Evolutionary conservation across 75 land plant genomes (phyloP).

Genomic region (Pseudotsuga menziesii): DNA sequence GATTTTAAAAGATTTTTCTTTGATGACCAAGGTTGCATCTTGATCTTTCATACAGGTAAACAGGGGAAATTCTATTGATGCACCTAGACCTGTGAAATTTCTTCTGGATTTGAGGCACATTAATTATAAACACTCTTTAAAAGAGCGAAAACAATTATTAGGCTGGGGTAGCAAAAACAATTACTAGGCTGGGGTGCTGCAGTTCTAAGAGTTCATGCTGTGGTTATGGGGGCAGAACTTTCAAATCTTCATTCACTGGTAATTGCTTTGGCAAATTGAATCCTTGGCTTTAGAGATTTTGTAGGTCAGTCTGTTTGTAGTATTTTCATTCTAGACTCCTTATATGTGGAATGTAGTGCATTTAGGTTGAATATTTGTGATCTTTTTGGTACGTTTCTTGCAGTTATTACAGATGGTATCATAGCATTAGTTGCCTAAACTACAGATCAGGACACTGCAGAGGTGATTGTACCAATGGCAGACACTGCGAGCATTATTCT

Average conservation of each 20-base stretch:
- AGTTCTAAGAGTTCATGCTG: not conserved
- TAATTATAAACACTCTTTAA: not conserved
- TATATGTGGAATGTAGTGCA: not conserved
- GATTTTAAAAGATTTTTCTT: no score
- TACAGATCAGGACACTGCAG: conserved; percentile 1
- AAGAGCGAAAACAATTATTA: not conserved
- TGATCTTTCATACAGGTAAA: conserved; percentile 1
- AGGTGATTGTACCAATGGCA: conserved; percentile 39
- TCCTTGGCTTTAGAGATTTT: not conserved
- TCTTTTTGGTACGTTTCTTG: not conserved
- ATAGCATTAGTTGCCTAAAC: conserved; percentile 1
- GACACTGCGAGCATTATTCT: conserved; percentile 64
- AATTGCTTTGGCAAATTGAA: not conserved
- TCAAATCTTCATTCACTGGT: not conserved
- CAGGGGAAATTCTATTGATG: not conserved
- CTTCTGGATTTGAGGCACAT: no score
- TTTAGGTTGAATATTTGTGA: not conserved
- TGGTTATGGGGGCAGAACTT: conserved; percentile 9
- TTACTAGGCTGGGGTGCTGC: no score
- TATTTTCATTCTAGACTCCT: not conserved
- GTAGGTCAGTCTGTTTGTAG: not conserved
- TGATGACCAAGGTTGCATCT: not conserved
- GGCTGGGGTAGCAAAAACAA: not conserved
- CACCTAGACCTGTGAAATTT: not conserved
- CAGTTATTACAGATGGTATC: conserved; percentile 11